phyloP scores from a whole-genome alignment of 306 rosid species.

The Vigna mungo region DNA sequence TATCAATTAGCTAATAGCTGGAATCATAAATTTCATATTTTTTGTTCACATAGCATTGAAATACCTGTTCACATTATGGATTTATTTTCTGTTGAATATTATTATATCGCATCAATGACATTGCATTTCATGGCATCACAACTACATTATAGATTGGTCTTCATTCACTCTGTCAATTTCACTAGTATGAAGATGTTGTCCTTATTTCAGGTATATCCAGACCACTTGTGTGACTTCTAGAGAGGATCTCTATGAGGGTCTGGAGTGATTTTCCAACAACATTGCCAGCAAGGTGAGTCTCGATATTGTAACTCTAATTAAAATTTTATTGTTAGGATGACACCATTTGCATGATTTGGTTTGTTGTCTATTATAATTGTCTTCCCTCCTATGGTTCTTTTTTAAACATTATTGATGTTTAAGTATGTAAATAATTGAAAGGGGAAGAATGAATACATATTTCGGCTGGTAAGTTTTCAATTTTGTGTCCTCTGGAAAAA shows the following conservation, averaged over 20 bases:
- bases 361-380: neutral
- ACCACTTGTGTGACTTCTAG: slow-evolving; percentile 99
- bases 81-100: no score
- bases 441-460: neutral
- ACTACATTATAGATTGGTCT: no score
- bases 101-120: no score
- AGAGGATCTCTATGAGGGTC: slow-evolving; percentile 95
- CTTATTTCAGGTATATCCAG: slow-evolving; percentile 88
- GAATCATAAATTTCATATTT: no score
- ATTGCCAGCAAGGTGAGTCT: slow-evolving; percentile 86
- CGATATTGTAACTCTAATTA: slow-evolving; percentile 31
- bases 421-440: slow-evolving; percentile 2
- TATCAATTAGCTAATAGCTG: no score
- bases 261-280: slow-evolving; percentile 94
- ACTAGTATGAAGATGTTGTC: no score
- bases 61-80: no score
- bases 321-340: slow-evolving; percentile 23
- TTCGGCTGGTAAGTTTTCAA: neutral
- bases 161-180: no score
- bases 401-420: neutral
- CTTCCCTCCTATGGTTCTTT: neutral
- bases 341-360: slow-evolving; percentile 15
- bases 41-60: no score
- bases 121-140: no score
- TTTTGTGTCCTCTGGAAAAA: neutral